Evolutionary conservation across 768 basidiomycete species (phyloP).

Genomic region (Xerocomellus dryophilus): DNA sequence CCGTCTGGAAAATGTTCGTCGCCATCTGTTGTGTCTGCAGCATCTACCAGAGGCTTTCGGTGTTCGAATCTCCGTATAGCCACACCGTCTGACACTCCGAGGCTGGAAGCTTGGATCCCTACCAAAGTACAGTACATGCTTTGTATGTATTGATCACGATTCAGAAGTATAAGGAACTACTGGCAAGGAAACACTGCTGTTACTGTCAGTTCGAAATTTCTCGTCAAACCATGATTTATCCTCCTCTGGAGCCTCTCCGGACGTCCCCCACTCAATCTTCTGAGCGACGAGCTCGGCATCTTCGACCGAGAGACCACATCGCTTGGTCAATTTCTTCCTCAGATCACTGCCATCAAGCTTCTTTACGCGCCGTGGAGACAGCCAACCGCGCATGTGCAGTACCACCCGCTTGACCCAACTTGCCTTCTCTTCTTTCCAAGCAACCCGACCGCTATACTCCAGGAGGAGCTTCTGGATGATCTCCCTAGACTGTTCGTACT

Average conservation of each 20-base stretch:
- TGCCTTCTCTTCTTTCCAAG: constrained; percentile 27
- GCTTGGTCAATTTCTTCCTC: constrained; percentile 22
- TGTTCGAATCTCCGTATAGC: too few relatives aligned
- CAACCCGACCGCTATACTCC: constrained; percentile 9
- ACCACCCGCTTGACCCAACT: constrained; percentile 25
- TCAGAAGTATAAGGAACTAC: constrained; percentile 3
- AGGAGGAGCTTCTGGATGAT: constrained; percentile 22
- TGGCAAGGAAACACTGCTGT: constrained; percentile 14
- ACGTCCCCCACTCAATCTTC: constrained; percentile 17
- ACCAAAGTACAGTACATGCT: too few relatives aligned
- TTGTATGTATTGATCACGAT: too few relatives aligned
- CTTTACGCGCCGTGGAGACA: constrained; percentile 16
- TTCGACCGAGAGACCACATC: constrained; percentile 21
- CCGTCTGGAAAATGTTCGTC: too few relatives aligned
- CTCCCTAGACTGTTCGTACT: constrained; percentile 34
- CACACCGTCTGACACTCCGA: too few relatives aligned
- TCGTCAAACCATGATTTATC: constrained; percentile 17
- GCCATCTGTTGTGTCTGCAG: too few relatives aligned
- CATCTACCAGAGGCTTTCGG: too few relatives aligned
- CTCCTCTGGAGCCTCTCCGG: constrained; percentile 10
- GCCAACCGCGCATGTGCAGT: constrained; percentile 26
- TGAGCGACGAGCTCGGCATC: constrained; percentile 20
- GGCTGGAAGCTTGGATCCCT: too few relatives aligned
- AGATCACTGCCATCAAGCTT: constrained; percentile 10
- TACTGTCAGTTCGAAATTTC: constrained; percentile 8